phyloP scores from a whole-genome alignment of 192 early-diverging fungal genomes.

The Entomortierella parvispora region DNA sequence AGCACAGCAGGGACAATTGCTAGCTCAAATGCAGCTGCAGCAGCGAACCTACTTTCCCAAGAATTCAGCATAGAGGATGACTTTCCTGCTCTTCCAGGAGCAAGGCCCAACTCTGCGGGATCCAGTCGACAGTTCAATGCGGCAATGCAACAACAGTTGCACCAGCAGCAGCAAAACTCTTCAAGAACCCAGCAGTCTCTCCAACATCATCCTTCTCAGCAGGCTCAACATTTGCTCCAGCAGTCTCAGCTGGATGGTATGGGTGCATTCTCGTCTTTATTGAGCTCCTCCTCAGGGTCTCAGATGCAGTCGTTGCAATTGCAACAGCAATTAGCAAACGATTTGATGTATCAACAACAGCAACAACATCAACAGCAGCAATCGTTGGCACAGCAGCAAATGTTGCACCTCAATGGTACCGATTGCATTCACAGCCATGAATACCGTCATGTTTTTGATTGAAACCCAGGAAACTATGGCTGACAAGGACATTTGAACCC shows the following conservation, averaged over 20 bases:
- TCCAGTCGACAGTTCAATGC: conserved; percentile 44
- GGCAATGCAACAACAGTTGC: conserved; percentile 18
- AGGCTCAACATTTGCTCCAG: conserved; percentile 30
- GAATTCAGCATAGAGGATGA: conserved; percentile 58
- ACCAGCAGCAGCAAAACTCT: conserved; percentile 45
- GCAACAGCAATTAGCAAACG: conserved; percentile 47
- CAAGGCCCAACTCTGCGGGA: conserved; percentile 51
- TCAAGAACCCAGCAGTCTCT: conserved; percentile 19
- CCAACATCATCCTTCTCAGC: conserved; percentile 27
- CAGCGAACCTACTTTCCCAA: conserved; percentile 31
- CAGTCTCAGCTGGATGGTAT: conserved; percentile 31
- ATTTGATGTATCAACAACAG: conserved; percentile 46
- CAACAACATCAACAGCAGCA: conserved; percentile 21
- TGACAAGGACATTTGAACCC: too few relatives aligned
- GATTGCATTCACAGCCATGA: background rate
- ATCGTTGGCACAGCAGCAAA: conserved; percentile 32
- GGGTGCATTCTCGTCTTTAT: conserved; percentile 34
- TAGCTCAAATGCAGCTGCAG: conserved; percentile 33
- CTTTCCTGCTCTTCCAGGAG: conserved; percentile 56
- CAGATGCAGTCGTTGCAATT: conserved; percentile 49
- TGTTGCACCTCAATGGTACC: conserved; percentile 42
- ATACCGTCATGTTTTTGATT: background rate
- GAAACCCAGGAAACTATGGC: background rate
- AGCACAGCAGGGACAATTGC: conserved; percentile 50
- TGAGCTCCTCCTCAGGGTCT: conserved; percentile 27